Evolutionary conservation across 2,329 filamentous ascomycete species (phyloP).

Genomic region (Verticillium dahliae): DNA sequence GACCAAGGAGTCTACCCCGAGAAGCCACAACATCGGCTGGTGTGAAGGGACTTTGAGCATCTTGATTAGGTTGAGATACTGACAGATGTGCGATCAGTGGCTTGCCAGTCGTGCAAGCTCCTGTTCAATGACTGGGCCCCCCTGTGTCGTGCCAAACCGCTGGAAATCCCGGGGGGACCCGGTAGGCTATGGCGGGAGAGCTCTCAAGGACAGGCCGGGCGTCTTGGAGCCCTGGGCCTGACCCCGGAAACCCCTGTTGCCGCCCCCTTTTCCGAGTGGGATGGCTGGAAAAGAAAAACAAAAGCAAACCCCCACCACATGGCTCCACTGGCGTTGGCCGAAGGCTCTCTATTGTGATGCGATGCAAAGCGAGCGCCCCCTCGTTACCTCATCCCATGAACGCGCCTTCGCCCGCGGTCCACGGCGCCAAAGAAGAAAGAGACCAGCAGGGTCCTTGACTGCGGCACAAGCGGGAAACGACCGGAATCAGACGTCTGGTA

Average conservation of each 20-base stretch:
- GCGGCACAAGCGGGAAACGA: neutral
- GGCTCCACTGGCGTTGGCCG: neutral
- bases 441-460: neutral
- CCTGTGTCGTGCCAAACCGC: neutral
- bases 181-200: neutral
- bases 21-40: neutral
- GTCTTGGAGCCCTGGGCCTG: neutral
- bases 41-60: too few species aligned
- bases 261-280: neutral
- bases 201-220: neutral
- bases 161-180: neutral
- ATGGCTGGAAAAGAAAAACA: neutral
- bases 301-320: neutral
- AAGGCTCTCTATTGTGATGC: neutral
- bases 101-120: too few species aligned
- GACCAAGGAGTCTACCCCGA: neutral
- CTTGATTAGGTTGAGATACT: too few species aligned
- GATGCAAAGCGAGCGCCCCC: neutral
- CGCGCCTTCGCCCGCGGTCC: too few species aligned
- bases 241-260: neutral
- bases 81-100: neutral
- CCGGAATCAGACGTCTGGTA: neutral
- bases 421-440: too few species aligned
- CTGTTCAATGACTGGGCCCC: neutral
- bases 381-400: too few species aligned